Conservation (phyloP, 352 stramenopile species). For the Phytophthora fragariae region DNA sequence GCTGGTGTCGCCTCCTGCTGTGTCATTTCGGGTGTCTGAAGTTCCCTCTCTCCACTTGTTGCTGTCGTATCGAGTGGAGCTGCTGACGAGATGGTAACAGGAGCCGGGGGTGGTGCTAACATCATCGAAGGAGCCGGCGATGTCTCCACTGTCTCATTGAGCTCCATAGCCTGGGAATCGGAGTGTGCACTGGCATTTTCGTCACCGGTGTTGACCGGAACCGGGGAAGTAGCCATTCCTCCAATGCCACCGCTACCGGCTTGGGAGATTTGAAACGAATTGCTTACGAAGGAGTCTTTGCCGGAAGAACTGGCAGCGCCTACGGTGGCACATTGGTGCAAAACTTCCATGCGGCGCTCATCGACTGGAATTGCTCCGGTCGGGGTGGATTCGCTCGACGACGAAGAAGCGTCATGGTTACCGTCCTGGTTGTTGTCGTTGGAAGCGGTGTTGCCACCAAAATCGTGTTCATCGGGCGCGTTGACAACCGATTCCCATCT, state of each 20-base stretch:
- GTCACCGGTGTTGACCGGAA: not conserved
- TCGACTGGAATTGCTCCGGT: slow-evolving; percentile 55
- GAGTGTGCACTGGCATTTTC: not conserved
- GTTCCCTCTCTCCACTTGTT: slow-evolving; percentile 5
- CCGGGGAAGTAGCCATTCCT: slow-evolving; percentile 2
- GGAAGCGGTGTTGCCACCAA: not conserved
- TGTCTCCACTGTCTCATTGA: not conserved
- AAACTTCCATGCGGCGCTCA: slow-evolving; percentile 53
- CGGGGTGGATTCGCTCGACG: not conserved
- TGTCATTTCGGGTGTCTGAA: not conserved
- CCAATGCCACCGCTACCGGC: slow-evolving; percentile 17
- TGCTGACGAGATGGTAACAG: not conserved
- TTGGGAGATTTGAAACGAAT: slow-evolving; percentile 47
- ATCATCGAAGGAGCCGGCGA: not conserved
- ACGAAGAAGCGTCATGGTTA: slow-evolving; percentile 4
- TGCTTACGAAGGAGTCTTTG: slow-evolving; percentile 61
- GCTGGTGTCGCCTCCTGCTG: not conserved
- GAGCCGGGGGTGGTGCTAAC: slow-evolving; percentile 18
- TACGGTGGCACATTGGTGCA: slow-evolving; percentile 82
- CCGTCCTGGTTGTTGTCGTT: slow-evolving; percentile 39
- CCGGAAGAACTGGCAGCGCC: slow-evolving; percentile 42
- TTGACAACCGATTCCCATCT: slow-evolving; percentile 77
- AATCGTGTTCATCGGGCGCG: slow-evolving; percentile 21
- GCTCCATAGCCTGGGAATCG: not conserved
- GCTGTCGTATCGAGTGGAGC: not conserved